Evolutionary conservation across 192 early-diverging fungal species (phyloP), one percentile per base, ranked within the genome.

Genomic region (Coemansia sp.): DNA sequence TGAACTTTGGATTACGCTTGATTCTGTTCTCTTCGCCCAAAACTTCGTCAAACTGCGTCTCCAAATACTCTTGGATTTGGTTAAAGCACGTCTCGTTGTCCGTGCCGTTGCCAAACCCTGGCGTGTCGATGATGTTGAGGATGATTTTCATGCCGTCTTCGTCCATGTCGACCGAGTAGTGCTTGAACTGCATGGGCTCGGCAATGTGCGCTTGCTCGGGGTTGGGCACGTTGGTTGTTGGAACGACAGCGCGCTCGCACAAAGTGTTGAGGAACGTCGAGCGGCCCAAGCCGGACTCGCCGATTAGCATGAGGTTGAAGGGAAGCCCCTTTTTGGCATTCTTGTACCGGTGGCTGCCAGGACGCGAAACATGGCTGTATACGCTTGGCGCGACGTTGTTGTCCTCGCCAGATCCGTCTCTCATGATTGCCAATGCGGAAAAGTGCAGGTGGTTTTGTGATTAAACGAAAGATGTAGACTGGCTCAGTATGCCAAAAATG

Each of bases 221-320:
- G 59, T 82, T 84, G 51, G 85, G 84, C 22, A 79, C 60, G 35
- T 89, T 87, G 35, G 82, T 84, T 45, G 93, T 82, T 15, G 86
- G 77, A 22, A 95, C 83, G 38, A 92, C 89, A 64, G 69, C 70
- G 54, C 85, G 84, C 76, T 94, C 93, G 82, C 96, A 99, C 37
- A 99, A 85, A 8, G 97, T 97, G 86, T 99, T 99, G 53, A 98
- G 88, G 85, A 99, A 98, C 41, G 97, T 99, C 51, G 95, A 93
- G 62, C 96, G 94, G n/a, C 97, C 97, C 22, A 95, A 87, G 38
- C 97, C 97, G 12, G 96, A 69, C 88, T 76, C 84, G 85, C 95
- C 96, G 59, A 93, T 93, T 47, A 96, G 91, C 94, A 99, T 98
- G 53, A 99, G 75, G 82, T 94, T 97, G 84, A 98, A 95, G 68